Base-by-base conservation (phyloP, 169 alveolate species). In the Plasmodium gonderi region DNA sequence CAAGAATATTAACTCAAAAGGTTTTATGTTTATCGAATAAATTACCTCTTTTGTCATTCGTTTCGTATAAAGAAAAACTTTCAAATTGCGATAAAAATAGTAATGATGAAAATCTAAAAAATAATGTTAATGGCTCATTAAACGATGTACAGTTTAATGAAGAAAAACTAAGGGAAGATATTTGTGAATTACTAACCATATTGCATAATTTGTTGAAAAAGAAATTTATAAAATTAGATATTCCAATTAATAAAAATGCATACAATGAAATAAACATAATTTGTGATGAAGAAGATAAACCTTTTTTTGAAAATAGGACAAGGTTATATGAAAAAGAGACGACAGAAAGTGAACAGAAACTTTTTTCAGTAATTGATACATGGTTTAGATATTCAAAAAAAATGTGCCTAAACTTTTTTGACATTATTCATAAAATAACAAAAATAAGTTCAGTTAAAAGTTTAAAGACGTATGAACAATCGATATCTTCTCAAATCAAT, bases 271-370 rank as follows among this genome's bases (percentile, higher is more conserved):
- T 83, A 49, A 75, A 83, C 33, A 74, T 83, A 72, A 83, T 83
- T 47, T 83, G 85, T 49, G 92, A 83, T 83, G 85, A 83, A 83
- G 92, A 83, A n/a, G 92, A 83, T 83, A 75, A 83, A 83, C 40
- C 45, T 42, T 83, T 36, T 54, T 83, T 47, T 76, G 85, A 83
- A 74, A 83, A 83, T 8, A 72, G 92, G 64, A 83, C 20, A 83
- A 47, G 65, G 9, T 23, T 74, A 14, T 83, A 83, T 83, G 17
- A 47, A 7, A 38, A 83, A 74, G 47, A 83, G 38, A 72, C 92
- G 45, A 83, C 85, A 74, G 78, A 83, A 31, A 83, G 77, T 83
- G 92, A 83, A 72, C 36, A 83, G 31, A 83, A 83, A 83, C 85
- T 83, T 29, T 83, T 83, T 74, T 75, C 83, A 11, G 4, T 51